Percentiles rank a stretch among this genome's conserved stretches.
Conservation (phyloP, 371 early-diverging fungal genomes). For the Batkoa obscura region DNA sequence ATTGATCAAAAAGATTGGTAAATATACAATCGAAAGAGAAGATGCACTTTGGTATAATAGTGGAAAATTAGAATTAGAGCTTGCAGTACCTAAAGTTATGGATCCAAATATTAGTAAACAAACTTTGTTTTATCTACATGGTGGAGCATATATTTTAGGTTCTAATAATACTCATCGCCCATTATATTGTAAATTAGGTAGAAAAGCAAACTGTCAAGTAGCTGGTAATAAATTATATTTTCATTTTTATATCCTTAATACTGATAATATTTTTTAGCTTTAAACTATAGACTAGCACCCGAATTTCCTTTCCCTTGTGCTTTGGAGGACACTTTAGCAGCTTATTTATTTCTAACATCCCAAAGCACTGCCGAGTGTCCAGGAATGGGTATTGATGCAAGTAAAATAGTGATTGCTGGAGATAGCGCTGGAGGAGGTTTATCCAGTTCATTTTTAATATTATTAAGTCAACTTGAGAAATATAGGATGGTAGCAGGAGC, state of each 20-base stretch:
- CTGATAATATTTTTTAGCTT: slow-evolving; percentile 13
- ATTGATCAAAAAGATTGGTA: too few relatives aligned
- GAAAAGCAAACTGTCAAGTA: too few relatives aligned
- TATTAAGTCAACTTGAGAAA: neutral
- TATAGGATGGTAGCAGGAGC: neutral
- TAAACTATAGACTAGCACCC: slow-evolving; percentile 63
- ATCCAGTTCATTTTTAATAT: slow-evolving; percentile 12
- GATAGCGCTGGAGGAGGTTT: slow-evolving; percentile 37
- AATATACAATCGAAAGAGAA: too few relatives aligned
- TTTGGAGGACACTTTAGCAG: slow-evolving; percentile 53
- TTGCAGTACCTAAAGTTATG: too few relatives aligned
- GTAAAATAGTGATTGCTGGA: slow-evolving; percentile 25
- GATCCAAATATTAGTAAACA: too few relatives aligned
- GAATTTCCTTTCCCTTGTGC: slow-evolving; percentile 64
- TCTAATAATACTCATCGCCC: slow-evolving; percentile 36
- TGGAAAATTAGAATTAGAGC: too few relatives aligned
- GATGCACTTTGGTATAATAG: too few relatives aligned
- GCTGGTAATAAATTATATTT: neutral
- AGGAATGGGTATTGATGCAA: slow-evolving; percentile 10
- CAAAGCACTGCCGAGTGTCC: slow-evolving; percentile 16
- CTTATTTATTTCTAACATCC: slow-evolving; percentile 42
- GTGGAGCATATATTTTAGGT: slow-evolving; percentile 40
- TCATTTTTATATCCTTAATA: neutral
- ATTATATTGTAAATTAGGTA: too few relatives aligned
- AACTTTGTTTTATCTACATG: slow-evolving; percentile 39